Conservation (phyloP, 306 rosid genomes). For the Vicia villosa region DNA sequence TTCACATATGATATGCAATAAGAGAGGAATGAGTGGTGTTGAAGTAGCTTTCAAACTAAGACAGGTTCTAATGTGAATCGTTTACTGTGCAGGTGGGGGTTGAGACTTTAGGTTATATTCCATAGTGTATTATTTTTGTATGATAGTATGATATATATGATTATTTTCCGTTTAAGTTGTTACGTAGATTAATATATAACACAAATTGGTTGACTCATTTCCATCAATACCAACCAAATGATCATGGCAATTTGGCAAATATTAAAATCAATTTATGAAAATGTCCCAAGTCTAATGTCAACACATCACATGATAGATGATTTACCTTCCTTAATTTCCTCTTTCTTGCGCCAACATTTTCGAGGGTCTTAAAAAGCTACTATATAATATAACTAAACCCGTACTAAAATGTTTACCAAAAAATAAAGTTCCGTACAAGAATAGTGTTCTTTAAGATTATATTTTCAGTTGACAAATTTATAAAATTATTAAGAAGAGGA, state of each 20-base stretch:
- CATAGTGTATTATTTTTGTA: neutral
- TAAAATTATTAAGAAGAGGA: too few relatives aligned
- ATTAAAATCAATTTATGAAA: conserved; percentile 28
- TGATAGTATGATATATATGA: too few relatives aligned
- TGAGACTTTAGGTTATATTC: conserved; percentile 6
- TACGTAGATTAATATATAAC: neutral
- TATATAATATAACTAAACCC: neutral
- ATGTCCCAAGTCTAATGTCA: conserved; percentile 39
- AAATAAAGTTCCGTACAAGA: too few relatives aligned
- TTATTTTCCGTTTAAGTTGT: neutral
- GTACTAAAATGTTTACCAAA: neutral
- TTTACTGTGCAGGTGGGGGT: conserved; percentile 25
- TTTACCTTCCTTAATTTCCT: conserved; percentile 28
- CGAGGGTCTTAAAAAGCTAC: neutral
- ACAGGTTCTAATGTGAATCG: conserved; percentile 31
- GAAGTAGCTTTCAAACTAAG: conserved; percentile 49
- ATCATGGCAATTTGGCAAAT: conserved; percentile 6
- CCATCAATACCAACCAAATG: conserved; percentile 38
- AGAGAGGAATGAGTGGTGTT: conserved; percentile 38
- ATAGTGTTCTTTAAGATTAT: neutral
- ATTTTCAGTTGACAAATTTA: too few relatives aligned
- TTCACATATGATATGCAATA: conserved; percentile 30
- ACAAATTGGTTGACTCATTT: conserved; percentile 48
- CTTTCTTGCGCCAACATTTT: conserved; percentile 26
- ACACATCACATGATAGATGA: conserved; percentile 51